Evolutionary conservation across 2,329 filamentous ascomycete genomes (phyloP).

Genomic region (Colletotrichum graminicola): DNA sequence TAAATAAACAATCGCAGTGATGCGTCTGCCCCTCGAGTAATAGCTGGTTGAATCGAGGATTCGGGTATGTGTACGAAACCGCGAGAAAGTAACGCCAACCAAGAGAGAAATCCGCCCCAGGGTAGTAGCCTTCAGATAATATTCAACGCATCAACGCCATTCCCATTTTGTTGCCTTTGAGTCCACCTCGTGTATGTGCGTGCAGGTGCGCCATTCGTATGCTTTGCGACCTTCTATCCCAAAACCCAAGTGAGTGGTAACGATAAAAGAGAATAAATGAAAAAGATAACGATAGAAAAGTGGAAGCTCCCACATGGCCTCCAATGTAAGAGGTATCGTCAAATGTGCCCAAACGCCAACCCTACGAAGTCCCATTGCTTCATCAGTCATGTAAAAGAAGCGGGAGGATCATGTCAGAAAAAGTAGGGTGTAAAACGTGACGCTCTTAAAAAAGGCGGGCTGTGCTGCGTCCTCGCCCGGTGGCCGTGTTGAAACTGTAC

Average conservation of each 20-base stretch:
- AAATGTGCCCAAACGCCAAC: background rate
- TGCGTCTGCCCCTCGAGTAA: conserved; percentile 34
- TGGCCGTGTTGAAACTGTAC: background rate
- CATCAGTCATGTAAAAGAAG: conserved; percentile 16
- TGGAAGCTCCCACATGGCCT: background rate
- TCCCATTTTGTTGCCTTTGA: conserved; percentile 28
- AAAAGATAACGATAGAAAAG: conserved; percentile 8
- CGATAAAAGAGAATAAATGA: background rate
- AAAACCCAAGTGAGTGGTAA: conserved; percentile 12
- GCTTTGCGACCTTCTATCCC: conserved; percentile 39
- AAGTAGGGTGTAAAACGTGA: conserved; percentile 4
- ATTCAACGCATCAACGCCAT: conserved; percentile 23
- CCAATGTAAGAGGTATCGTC: background rate
- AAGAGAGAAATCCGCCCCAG: conserved; percentile 13
- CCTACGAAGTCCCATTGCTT: background rate
- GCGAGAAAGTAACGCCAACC: conserved; percentile 27
- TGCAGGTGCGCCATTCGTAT: conserved; percentile 42
- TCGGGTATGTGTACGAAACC: conserved; percentile 39
- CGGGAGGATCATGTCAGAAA: background rate
- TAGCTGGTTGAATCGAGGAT: conserved; percentile 35
- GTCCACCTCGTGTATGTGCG: conserved; percentile 38
- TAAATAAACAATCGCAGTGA: conserved; percentile 31
- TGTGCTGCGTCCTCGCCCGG: background rate
- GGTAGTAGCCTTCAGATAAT: background rate
- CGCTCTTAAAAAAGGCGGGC: background rate